These are phyloP conservation scores for Umbellularia californica DNA, from an alignment of 164 flowering plant genomes.

Conservation along the genomic window DNA sequence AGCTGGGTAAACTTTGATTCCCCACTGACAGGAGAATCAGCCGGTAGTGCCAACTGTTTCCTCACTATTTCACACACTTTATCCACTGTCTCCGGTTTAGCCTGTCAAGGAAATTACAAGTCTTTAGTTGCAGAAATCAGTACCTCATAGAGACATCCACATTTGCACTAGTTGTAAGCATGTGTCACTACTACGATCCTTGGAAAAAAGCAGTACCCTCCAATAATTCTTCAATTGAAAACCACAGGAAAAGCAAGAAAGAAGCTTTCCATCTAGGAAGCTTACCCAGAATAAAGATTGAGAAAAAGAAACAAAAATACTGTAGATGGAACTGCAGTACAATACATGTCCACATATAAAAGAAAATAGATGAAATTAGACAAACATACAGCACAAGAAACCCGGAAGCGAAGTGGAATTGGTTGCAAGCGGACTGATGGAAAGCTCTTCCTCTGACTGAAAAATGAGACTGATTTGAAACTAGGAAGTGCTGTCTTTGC, in stretches of 20 bases:
- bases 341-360: not conserved
- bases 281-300: not conserved
- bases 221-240: not conserved
- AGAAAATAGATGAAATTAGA: not conserved
- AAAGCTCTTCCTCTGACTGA: conserved; percentile 30
- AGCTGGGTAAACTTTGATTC: conserved; percentile 41
- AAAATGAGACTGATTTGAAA: conserved; percentile 36
- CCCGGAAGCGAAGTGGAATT: conserved; percentile 27
- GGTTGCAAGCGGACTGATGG: conserved; percentile 32
- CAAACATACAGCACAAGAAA: conserved; percentile 58
- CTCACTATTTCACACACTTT: conserved; percentile 44
- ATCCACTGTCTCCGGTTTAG: conserved; percentile 37
- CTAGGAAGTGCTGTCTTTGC: conserved; percentile 28
- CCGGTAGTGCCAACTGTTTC: conserved; percentile 42
- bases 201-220: too few relatives aligned
- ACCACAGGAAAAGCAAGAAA: not conserved
- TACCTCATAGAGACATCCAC: not conserved
- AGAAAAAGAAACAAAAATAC: not conserved
- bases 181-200: not conserved
- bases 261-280: not conserved
- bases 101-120: conserved; percentile 23
- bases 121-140: not conserved
- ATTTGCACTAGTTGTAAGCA: not conserved
- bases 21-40: conserved; percentile 28
- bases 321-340: too few relatives aligned